phyloP scores from a whole-genome alignment of 345 rosid genomes.

The Microthlaspi erraticum region DNA sequence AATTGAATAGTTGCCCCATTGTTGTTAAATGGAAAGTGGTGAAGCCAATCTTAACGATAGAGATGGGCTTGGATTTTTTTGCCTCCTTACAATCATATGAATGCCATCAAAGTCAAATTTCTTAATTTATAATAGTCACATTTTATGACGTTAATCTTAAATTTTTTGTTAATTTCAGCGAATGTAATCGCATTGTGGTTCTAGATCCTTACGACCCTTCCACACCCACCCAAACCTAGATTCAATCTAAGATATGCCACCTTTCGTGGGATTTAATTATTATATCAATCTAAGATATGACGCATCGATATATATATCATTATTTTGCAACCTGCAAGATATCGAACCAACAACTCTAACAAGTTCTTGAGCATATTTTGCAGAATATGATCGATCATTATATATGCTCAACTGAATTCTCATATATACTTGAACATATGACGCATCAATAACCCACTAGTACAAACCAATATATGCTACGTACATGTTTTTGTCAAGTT shows the following conservation, averaged over 20 bases:
- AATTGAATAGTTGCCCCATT: conserved; percentile 24
- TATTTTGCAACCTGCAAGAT: too few species aligned
- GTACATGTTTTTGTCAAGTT: too few species aligned
- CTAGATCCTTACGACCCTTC: not conserved
- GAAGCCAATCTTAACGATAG: conserved; percentile 24
- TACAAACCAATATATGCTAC: too few species aligned
- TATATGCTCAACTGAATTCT: too few species aligned
- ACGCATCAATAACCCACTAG: too few species aligned
- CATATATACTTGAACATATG: too few species aligned
- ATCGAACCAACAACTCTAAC: too few species aligned
- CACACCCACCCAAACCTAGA: not conserved
- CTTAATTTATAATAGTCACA: not conserved
- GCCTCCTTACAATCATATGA: conserved; percentile 23
- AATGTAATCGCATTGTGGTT: not conserved
- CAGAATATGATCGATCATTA: too few species aligned
- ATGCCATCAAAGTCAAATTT: conserved; percentile 27
- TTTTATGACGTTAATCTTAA: not conserved
- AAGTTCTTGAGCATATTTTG: too few species aligned
- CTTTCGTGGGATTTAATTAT: too few species aligned
- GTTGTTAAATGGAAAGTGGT: conserved; percentile 39
- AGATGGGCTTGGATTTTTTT: conserved; percentile 39
- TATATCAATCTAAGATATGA: too few species aligned
- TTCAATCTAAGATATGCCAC: not conserved
- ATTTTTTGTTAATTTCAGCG: not conserved
- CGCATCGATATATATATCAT: too few species aligned